Base-by-base conservation (phyloP, 225 moss, liverwort and hornwort species). In the Sphagnum tenellum region DNA sequence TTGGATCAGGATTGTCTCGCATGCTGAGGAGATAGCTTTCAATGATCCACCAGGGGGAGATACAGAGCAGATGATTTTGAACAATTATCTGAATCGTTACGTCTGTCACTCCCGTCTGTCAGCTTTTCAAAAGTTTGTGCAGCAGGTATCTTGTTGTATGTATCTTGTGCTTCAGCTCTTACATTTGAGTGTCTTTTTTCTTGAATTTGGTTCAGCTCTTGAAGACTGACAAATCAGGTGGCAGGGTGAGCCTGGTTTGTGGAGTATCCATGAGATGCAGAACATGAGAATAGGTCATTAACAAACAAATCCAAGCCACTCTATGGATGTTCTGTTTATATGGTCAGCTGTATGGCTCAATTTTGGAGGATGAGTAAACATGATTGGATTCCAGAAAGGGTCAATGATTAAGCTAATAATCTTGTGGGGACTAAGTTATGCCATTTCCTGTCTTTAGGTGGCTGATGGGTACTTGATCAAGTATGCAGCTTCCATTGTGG, bases 31-130 rank as follows among this genome's bases (percentile, higher is more conserved):
- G 74, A 83, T 83, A 77, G 83, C 83, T 62, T 83, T 76, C 29
- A 83, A 83, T 72, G 83, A 83, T 64, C 83, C 83, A 65, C 83
- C 83, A n/a, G 83, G 83, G 70, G 83, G 83, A 76, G 79, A 79
- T 67, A 79, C 83, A 4, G 83, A 83, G 65, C 79, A 79, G 54
- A 66, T 83, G 76, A 83, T 83, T 64, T 63, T 83, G 48, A 83
- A 83, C 64, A 76, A 83, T 60, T 79, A 79, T 63, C 76, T 83
- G 69, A 72, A 72, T 67, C 83, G 83, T 61, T 79, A 79, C 55
- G 70, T 83, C 79, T 79, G 83, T 45, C 83, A 83, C 59, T 79
- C 76, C 70, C 76, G 83, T 59, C 70, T 83, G 13, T 79, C 82
- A 44, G 73, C 82, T 46, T 83, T 83, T 50, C 82, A 83, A 71